Evolutionary conservation across 2,329 filamentous ascomycete species (phyloP), one percentile per base, ranked within the genome.

Genomic region (Arachnomyces sp.): DNA sequence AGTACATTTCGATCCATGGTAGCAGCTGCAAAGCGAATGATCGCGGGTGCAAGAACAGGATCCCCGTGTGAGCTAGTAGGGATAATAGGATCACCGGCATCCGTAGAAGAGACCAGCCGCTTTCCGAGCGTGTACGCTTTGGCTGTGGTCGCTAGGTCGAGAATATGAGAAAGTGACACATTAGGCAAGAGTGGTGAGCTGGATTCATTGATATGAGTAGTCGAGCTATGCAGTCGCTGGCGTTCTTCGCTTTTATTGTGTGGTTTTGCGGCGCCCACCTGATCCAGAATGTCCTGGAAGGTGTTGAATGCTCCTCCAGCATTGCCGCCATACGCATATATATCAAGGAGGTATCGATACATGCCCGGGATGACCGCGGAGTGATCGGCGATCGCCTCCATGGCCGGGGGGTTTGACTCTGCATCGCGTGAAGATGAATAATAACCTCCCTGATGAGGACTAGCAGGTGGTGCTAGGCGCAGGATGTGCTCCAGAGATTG

Each of bases 61-160:
- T 74, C 58, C 2, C 51, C 51, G 47, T 76, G 77, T 17, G 66
- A 46, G 14, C 53, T 50, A 9, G 53, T 48, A 15, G 65, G 57
- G 16, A 79, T 73, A 2, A 72, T 44, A n/a, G 74, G 72, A 0
- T 72, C 73, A 47, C 77, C 73, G 11, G 73, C 47, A 46, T 75
- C 73, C 7, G 65, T 50, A 1, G 67, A 69, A 40, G 69, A 66
- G 1, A 79, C 56, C 9, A 80, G 56, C 68, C 70, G 76, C 25
- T 67, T 61, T 3, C 71, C 74, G 39, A 79, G 61, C 12, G 68
- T 64, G 43, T 65, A 71, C 6, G 65, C 55, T 37, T 64, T 63
- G 11, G 66, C 59, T 14, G 67, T 59, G 0, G 67, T 72, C 15
- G 66, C 59, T 18, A 77, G 49, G 43, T 76, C 70, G 15, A 79